phyloP scores from a whole-genome alignment of 495 filamentous ascomycete genomes.

The Peziza echinospora region DNA sequence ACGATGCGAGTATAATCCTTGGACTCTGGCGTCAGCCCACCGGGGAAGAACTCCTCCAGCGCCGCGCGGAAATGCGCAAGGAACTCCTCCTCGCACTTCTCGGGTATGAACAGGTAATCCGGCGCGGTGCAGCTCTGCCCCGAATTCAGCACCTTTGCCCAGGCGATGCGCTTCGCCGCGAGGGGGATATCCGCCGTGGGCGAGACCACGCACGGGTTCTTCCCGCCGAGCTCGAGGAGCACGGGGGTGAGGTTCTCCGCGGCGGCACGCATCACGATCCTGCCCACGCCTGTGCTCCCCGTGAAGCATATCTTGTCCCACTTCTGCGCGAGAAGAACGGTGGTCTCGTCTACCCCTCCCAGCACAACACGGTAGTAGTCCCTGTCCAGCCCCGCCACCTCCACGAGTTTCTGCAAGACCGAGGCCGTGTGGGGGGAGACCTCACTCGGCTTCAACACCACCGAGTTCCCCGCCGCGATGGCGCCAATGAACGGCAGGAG shows the following conservation, averaged over 20 bases:
- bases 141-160: conserved; percentile 66
- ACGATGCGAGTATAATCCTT: conserved; percentile 60
- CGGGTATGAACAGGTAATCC: conserved; percentile 73
- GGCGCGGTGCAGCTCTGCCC: conserved; percentile 73
- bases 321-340: conserved; percentile 59
- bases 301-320: conserved; percentile 99
- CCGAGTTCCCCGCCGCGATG: conserved; percentile 78
- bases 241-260: conserved; percentile 82
- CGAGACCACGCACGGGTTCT: conserved; percentile 76
- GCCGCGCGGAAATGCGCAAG: conserved; percentile 50
- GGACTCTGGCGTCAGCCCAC: conserved; percentile 45
- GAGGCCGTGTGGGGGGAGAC: conserved; percentile 50
- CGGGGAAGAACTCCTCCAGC: conserved; percentile 61
- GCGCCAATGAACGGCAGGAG: conserved; percentile 67
- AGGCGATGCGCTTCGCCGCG: conserved; percentile 66
- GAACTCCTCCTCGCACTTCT: conserved; percentile 45
- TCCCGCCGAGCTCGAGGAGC: conserved; percentile 69
- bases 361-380: conserved; percentile 60
- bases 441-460: conserved; percentile 77
- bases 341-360: conserved; percentile 58
- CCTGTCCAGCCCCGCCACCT: conserved; percentile 52
- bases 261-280: conserved; percentile 75
- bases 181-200: conserved; percentile 57
- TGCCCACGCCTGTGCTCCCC: conserved; percentile 52
- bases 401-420: conserved; percentile 47